phyloP scores from a whole-genome alignment of 352 stramenopile genomes.

The Detonula confervacea region DNA sequence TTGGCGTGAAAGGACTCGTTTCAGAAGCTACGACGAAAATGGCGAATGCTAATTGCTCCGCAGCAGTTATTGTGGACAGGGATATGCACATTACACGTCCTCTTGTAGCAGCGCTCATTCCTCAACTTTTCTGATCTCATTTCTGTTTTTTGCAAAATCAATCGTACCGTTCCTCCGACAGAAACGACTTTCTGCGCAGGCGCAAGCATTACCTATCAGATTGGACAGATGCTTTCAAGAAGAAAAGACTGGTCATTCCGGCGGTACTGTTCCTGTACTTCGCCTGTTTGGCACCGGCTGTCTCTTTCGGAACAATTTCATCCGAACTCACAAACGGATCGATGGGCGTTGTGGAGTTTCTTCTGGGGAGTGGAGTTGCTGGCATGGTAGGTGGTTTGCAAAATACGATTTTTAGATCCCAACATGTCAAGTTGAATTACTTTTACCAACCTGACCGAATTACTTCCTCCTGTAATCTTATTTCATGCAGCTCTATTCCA shows the following conservation, averaged over 20 bases:
- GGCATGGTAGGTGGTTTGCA: constrained; percentile 83
- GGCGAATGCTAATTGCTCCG: too few species aligned
- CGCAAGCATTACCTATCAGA: constrained; percentile 74
- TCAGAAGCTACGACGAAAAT: too few species aligned
- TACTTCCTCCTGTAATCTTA: background rate
- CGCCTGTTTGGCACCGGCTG: constrained; percentile 86
- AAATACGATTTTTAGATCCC: too few species aligned
- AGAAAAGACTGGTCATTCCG: constrained; percentile 76
- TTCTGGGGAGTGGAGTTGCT: constrained; percentile 72
- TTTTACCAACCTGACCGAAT: constrained; percentile 1
- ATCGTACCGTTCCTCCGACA: too few species aligned
- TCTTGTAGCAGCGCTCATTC: too few species aligned
- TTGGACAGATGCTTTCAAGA: constrained; percentile 82
- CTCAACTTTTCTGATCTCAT: too few species aligned
- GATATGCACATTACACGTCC: too few species aligned
- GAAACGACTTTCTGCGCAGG: constrained; percentile 64
- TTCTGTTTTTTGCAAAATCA: constrained; percentile 6
- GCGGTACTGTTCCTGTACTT: constrained; percentile 89
- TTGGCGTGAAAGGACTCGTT: too few species aligned
- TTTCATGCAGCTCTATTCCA: constrained; percentile 65
- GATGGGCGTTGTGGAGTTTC: constrained; percentile 86
- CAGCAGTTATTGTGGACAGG: too few species aligned
- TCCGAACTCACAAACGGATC: constrained; percentile 83
- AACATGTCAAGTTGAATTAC: too few species aligned
- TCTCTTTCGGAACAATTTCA: constrained; percentile 89